These are phyloP conservation scores for Leccinum solheimii DNA, from an alignment of 1,284 basidiomycete species.

Conservation along the genomic window DNA sequence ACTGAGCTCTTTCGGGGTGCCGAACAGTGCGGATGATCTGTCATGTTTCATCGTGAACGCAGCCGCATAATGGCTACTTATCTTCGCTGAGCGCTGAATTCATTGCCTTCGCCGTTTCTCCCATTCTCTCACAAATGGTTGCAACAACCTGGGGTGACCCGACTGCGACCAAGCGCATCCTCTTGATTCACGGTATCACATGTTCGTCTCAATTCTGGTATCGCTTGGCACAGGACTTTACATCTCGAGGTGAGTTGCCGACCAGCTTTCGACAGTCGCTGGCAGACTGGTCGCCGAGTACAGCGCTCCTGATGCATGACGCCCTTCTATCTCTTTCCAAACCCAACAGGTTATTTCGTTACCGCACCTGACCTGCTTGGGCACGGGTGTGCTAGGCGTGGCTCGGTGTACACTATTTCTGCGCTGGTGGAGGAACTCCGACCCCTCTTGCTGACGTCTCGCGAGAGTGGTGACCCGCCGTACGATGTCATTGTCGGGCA, in stretches of 20 bases:
- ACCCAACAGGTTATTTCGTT: constrained; percentile 6
- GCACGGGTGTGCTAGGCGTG: constrained; percentile 18
- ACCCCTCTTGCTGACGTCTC: constrained; percentile 5
- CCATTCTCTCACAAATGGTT: neutral
- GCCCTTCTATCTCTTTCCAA: neutral
- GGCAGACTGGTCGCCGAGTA: neutral
- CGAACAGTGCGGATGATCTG: neutral
- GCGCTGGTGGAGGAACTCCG: constrained; percentile 15
- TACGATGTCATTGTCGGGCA: too few relatives aligned
- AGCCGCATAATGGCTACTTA: neutral
- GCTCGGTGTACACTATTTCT: constrained; percentile 16
- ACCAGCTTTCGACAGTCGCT: neutral
- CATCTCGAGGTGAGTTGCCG: constrained; percentile 11
- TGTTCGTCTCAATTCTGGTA: constrained; percentile 6
- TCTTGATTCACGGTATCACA: constrained; percentile 21
- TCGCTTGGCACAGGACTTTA: constrained; percentile 11
- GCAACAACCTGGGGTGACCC: constrained; percentile 18
- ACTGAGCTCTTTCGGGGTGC: too few relatives aligned
- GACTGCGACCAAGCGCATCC: constrained; percentile 13
- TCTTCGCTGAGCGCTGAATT: neutral
- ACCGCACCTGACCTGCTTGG: constrained; percentile 25
- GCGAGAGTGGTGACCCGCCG: too few relatives aligned
- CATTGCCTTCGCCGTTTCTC: neutral
- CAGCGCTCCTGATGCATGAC: neutral
- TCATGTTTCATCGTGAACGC: too few relatives aligned